Evolutionary conservation across 805 yeast species (phyloP), one percentile per base, ranked within the genome.

Genomic region (Metschnikowia vanudenii): DNA sequence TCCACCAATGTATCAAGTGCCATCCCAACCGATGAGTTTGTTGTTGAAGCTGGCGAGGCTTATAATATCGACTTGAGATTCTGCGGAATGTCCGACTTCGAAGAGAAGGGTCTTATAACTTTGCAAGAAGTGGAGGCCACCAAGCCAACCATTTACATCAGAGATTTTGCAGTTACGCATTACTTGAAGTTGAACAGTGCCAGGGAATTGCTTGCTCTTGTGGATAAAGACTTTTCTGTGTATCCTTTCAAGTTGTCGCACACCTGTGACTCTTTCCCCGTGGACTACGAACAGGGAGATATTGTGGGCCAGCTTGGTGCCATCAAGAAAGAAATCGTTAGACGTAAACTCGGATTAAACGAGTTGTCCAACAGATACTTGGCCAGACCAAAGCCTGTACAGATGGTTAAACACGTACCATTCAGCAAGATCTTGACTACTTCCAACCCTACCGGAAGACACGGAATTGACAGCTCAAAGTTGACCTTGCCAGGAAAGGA

Each of bases 211-310:
- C 74, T 91, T 54, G 74, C 81, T 29, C 78, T 78, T 50, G 79
- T 88, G 54, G 96, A 90, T 67, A 80, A 78, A 55, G 72, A 78
- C 39, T 75, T 80, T 56, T 87, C 96, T 22, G 98, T 94, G 29
- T 92, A 81, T 67, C 98, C 99, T 47, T 88, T 92, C 75, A 92
- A 89, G 68, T 75, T 91, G 55, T 75, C 89, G 32, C 85, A 88
- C 67, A 69, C 88, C 39, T 77, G 88, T 13, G 72, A 74, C 19
- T 58, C 66, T 34, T 84, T 84, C 76, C 91, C 91, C 45, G 65
- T 84, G 19, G 68, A 77, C 39, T 41, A 45, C 18, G 60, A 70
- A 34, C 51, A 56, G 33, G 65, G 65, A 22, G 57, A 73, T 43
- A 54, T 68, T 22, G 56, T 51, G 13, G 68, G 69, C 16, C 80